Evolutionary conservation across 2,329 filamentous ascomycete genomes (phyloP).

Genomic region (Colletotrichum somersetense): DNA sequence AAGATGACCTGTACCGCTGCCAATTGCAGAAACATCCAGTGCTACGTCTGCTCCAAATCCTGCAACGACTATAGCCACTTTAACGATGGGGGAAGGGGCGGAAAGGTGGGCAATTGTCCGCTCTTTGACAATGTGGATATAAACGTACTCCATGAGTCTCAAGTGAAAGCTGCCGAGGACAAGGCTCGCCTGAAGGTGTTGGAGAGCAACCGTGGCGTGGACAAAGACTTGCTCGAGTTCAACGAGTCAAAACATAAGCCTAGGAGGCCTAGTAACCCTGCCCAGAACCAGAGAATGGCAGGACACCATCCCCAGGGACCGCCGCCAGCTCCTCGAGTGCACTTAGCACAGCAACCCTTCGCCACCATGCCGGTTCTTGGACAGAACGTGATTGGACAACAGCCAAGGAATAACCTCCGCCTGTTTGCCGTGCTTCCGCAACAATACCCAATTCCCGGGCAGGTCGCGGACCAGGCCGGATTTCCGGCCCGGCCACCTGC

Average conservation of each 20-base stretch:
- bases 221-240: constrained; percentile 69
- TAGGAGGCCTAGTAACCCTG: too few relatives aligned
- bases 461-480: not conserved
- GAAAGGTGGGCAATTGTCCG: constrained; percentile 70
- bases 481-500: not conserved
- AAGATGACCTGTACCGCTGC: constrained; percentile 79
- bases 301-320: not conserved
- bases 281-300: not conserved
- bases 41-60: constrained; percentile 79
- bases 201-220: constrained; percentile 71
- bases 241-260: constrained; percentile 66
- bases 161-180: constrained; percentile 73
- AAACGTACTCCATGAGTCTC: constrained; percentile 71
- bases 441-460: not conserved
- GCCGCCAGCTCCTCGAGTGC: not conserved
- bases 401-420: not conserved
- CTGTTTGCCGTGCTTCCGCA: not conserved
- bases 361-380: not conserved
- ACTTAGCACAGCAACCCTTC: not conserved
- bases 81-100: constrained; percentile 62
- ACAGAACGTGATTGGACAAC: not conserved
- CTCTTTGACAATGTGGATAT: constrained; percentile 72
- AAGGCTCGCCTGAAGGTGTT: constrained; percentile 67
- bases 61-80: constrained; percentile 79
- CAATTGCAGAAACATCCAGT: constrained; percentile 66